A percentile compares a stretch with the other conserved stretches of the same genome.
These are phyloP conservation scores for Wallacemonas sp. DNA, from an alignment of 208 protist genomes.

Conservation along the genomic window DNA sequence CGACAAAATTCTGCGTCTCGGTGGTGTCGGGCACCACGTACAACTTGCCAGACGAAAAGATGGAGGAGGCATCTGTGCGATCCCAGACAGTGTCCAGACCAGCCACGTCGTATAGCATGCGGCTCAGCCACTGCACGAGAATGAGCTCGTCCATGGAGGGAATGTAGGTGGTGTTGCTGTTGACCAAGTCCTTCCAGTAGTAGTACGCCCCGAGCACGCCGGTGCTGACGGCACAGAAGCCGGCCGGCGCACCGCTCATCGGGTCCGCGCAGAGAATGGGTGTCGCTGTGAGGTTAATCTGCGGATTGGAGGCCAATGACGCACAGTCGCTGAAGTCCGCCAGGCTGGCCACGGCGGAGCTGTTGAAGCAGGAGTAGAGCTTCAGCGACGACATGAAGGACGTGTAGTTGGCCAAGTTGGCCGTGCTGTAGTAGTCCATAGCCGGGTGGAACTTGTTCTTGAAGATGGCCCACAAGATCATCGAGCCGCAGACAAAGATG, in stretches of 20 bases:
- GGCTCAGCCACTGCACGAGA: conserved; percentile 47
- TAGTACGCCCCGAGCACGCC: conserved; percentile 5
- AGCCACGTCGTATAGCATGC: conserved; percentile 31
- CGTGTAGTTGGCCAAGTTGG: conserved; percentile 1
- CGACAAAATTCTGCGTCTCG: conserved; percentile 31
- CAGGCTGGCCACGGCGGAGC: conserved; percentile 10
- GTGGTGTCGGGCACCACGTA: conserved; percentile 47
- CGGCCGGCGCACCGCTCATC: conserved; percentile 25
- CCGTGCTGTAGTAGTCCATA: conserved; percentile 32
- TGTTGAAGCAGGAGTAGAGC: conserved; percentile 42
- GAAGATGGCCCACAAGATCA: conserved; percentile 58
- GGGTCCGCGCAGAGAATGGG: conserved; percentile 25
- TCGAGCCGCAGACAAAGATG: conserved; percentile 52
- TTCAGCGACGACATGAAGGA: conserved; percentile 12
- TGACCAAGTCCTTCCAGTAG: conserved; percentile 22
- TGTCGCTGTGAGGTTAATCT: conserved; percentile 1
- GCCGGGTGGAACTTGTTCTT: conserved; percentile 21
- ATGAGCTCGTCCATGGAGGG: conserved; percentile 56
- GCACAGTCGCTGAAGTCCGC: conserved; percentile 10
- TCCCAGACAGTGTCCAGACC: conserved; percentile 22
- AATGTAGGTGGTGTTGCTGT: conserved; percentile 27
- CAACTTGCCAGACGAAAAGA: conserved; percentile 47
- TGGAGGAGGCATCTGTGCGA: conserved; percentile 26
- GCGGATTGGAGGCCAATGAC: not conserved
- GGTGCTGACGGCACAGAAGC: conserved; percentile 24